Evolutionary conservation across 2,329 filamentous ascomycete species (phyloP), one percentile per base, ranked within the genome.

Genomic region (Parafenestella ontariensis): DNA sequence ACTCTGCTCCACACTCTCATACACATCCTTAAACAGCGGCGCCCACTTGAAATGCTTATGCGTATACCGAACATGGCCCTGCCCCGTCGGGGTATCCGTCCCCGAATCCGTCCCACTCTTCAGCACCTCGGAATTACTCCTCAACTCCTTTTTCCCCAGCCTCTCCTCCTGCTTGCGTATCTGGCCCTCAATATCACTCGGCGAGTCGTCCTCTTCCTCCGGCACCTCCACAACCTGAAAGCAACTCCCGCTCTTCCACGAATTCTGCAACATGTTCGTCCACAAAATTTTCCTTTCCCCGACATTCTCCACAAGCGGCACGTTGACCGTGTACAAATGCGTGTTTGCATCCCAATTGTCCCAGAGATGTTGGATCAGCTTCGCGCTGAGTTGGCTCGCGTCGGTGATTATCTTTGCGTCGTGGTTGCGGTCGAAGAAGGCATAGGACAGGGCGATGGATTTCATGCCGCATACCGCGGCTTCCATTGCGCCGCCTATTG

Each of bases 1-100:
- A 34, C 89, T 87, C 61, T 89, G 85, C 64, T 92, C 87, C n/a
- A 97, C 92, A 63, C 90, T 93, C 71, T 89, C 86, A 75, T 92
- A 92, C 2, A 98, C 92, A 75, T 96, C 93, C 29, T 85, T 83
- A 76, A 98, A 95, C 59, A 86, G 86, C 2, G 94, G 95, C 43
- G 90, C 87, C 95, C 95, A 98, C 77, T 94, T 96, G 82, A 97
- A 98, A 76, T 96, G 90, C 74, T 90, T 91, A 76, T 96, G 91
- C 51, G 81, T 84, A 72, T 92, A 88, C 26, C 83, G 78, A 36
- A 77, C 69, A 46, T 78, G 74, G 10, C 69, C 68, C 28, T 61
- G 64, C 0, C 56, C 59, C 1, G 54, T 58, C 10, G 72, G 71
- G 17, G 72, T 75, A 6, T 71, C 70, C 3, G 51, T 52, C 34